These are phyloP conservation scores for Zygosaccharomyces pseudorouxii DNA, from an alignment of 805 yeast species.

Conservation along the genomic window DNA sequence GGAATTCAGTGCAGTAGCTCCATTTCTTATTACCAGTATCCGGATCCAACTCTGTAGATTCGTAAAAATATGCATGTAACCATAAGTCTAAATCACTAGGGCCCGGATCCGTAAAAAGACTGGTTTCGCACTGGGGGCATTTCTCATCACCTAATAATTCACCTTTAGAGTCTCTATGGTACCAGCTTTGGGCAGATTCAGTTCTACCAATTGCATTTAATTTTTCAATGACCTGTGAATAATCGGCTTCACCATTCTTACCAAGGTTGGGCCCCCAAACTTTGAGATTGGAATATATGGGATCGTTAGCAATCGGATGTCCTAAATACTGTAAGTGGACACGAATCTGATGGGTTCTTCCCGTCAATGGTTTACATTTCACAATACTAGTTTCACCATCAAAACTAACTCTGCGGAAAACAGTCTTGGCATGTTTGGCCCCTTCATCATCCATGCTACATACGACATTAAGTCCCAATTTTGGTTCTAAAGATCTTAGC, in stretches of 20 bases:
- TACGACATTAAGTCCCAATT: slow-evolving; percentile 61
- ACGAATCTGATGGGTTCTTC: slow-evolving; percentile 92
- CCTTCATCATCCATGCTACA: slow-evolving; percentile 30
- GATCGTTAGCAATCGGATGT: slow-evolving; percentile 87
- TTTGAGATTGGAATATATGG: slow-evolving; percentile 69
- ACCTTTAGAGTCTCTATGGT: slow-evolving; percentile 53
- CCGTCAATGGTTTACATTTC: slow-evolving; percentile 80
- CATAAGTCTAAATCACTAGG: slow-evolving; percentile 81
- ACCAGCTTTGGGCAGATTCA: slow-evolving; percentile 63
- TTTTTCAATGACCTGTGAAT: slow-evolving; percentile 42
- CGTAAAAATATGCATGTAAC: slow-evolving; percentile 86
- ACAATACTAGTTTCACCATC: slow-evolving; percentile 65
- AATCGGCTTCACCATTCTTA: slow-evolving; percentile 49
- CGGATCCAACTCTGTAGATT: slow-evolving; percentile 41
- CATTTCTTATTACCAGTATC: slow-evolving; percentile 42
- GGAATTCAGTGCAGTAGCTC: slow-evolving; percentile 71
- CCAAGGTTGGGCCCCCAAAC: slow-evolving; percentile 84
- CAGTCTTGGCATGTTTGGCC: slow-evolving; percentile 67
- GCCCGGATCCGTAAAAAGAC: slow-evolving; percentile 82
- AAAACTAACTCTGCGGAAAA: slow-evolving; percentile 61
- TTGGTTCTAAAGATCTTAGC: slow-evolving; percentile 65
- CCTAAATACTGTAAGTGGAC: slow-evolving; percentile 91
- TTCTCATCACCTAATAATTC: slow-evolving; percentile 55
- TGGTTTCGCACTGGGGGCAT: slow-evolving; percentile 66
- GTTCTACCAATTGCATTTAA: slow-evolving; percentile 70